Conservation (phyloP, 306 rosid species). For the Chamaecrista fasciculata region DNA sequence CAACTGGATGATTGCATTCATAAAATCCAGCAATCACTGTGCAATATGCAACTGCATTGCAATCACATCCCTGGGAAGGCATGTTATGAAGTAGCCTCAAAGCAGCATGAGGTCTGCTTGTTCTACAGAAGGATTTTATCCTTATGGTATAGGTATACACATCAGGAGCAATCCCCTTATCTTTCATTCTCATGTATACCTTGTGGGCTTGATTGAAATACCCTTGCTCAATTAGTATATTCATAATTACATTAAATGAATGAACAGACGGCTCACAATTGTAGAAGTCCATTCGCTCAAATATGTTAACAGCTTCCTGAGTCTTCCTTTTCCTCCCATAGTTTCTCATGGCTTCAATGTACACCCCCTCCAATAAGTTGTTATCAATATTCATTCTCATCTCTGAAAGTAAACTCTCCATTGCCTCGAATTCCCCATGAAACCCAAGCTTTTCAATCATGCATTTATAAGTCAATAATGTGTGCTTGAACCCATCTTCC, state of each 20-base stretch:
- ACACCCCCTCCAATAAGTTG: slow-evolving; percentile 63
- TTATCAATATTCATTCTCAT: slow-evolving; percentile 54
- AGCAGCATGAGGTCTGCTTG: slow-evolving; percentile 69
- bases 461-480: slow-evolving; percentile 60
- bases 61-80: slow-evolving; percentile 62
- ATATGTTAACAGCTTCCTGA: slow-evolving; percentile 77
- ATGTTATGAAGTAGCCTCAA: slow-evolving; percentile 71
- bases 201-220: slow-evolving; percentile 75
- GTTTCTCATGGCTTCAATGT: slow-evolving; percentile 65
- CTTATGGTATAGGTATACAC: slow-evolving; percentile 75
- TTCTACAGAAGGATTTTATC: slow-evolving; percentile 80
- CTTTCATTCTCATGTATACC: slow-evolving; percentile 74
- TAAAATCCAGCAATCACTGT: slow-evolving; percentile 71
- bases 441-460: slow-evolving; percentile 78
- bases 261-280: slow-evolving; percentile 69
- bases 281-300: slow-evolving; percentile 84
- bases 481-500: slow-evolving; percentile 80
- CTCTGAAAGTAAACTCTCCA: slow-evolving; percentile 69
- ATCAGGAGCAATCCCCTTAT: slow-evolving; percentile 62
- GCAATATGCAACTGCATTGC: slow-evolving; percentile 80
- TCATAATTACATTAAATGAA: slow-evolving; percentile 78
- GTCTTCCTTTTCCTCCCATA: slow-evolving; percentile 79
- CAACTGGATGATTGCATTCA: slow-evolving; percentile 36
- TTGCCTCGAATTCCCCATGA: slow-evolving; percentile 64
- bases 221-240: slow-evolving; percentile 59